Evolutionary conservation across 2,329 filamentous ascomycete genomes (phyloP).

Genomic region (Magnaporthiopsis rhizophila): DNA sequence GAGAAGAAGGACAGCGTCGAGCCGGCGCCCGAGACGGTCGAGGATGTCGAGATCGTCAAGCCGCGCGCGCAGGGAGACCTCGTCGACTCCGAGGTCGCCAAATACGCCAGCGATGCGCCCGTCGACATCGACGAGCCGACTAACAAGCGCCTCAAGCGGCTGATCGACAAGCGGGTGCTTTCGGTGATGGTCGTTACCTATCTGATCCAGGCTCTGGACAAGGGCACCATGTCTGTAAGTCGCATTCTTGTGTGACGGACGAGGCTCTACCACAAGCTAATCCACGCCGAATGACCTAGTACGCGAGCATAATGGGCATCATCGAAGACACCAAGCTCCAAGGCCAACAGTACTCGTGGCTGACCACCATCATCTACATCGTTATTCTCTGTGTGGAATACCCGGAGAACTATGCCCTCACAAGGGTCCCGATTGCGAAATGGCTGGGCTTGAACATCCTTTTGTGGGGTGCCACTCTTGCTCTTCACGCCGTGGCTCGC

Average conservation of each 20-base stretch:
- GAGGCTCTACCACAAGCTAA: background rate
- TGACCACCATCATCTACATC: conserved; percentile 69
- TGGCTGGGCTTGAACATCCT: conserved; percentile 57
- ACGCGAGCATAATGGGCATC: conserved; percentile 31
- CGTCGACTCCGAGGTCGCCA: conserved; percentile 38
- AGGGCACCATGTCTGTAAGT: conserved; percentile 31
- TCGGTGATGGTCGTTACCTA: conserved; percentile 53
- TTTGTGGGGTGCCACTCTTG: conserved; percentile 53
- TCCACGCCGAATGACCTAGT: background rate
- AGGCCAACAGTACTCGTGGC: conserved; percentile 53
- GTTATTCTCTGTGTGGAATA: conserved; percentile 64
- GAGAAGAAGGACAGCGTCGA: conserved; percentile 26
- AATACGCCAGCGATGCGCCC: conserved; percentile 40
- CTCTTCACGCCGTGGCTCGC: conserved; percentile 51
- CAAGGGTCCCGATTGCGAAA: conserved; percentile 57
- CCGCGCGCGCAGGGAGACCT: background rate
- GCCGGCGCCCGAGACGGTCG: background rate
- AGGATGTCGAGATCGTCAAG: background rate
- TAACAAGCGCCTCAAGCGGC: conserved; percentile 40
- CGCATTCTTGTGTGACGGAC: conserved; percentile 24
- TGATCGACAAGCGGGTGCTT: conserved; percentile 50
- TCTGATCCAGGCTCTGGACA: conserved; percentile 48
- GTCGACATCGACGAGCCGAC: conserved; percentile 41
- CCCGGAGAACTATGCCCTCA: conserved; percentile 50
- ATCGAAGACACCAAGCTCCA: conserved; percentile 22